Conservation (phyloP, 768 basidiomycete species). For the Mycena galericulata region DNA sequence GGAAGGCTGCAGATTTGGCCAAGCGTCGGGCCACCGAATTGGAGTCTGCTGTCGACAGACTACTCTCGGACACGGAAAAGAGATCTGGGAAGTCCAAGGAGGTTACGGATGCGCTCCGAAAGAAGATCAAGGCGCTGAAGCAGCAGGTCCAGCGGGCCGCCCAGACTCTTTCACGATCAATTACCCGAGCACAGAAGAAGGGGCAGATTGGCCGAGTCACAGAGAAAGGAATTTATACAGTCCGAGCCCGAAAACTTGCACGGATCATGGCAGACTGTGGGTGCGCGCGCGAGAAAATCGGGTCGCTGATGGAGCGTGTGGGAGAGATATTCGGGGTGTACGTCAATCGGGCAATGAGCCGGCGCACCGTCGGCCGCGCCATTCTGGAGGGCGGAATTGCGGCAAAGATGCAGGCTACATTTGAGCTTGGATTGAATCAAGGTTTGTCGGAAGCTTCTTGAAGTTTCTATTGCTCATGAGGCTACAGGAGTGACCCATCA, state of each 20-base stretch:
- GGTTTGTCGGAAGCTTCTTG: conserved; percentile 7
- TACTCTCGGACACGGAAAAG: neutral
- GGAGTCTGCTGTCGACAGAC: neutral
- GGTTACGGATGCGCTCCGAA: neutral
- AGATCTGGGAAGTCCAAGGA: neutral
- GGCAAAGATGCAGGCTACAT: conserved; percentile 16
- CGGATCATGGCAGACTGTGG: conserved; percentile 1
- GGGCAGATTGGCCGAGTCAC: neutral
- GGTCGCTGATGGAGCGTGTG: neutral
- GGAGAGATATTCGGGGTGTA: neutral
- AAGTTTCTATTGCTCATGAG: too few relatives aligned
- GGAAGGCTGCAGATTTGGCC: too few relatives aligned
- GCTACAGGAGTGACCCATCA: too few relatives aligned
- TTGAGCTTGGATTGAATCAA: conserved; percentile 22
- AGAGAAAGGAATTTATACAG: neutral
- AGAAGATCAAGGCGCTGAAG: neutral
- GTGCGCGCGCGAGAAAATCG: neutral
- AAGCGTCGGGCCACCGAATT: neutral
- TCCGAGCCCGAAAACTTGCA: neutral
- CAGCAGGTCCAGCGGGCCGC: neutral
- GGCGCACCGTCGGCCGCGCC: conserved; percentile 30
- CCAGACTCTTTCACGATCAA: neutral
- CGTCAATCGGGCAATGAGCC: conserved; percentile 27
- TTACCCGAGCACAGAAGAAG: neutral
- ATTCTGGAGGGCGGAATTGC: conserved; percentile 29